phyloP scores from a whole-genome alignment of 2,329 filamentous ascomycete genomes.

The Sclerotinia glacialis region DNA sequence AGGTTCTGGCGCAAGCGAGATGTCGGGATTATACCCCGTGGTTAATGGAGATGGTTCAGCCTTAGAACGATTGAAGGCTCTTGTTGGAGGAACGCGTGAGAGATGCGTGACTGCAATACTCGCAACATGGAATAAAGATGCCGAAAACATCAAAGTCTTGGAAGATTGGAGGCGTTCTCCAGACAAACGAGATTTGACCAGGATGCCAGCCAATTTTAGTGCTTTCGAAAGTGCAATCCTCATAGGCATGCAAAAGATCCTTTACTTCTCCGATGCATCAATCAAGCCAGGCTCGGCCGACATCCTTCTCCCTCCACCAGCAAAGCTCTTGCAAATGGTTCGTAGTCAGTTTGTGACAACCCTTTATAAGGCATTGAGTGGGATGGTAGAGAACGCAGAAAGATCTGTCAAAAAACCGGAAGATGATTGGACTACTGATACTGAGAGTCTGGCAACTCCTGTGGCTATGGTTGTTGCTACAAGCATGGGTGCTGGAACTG shows the following conservation, averaged over 20 bases:
- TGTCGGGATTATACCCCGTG: conserved; percentile 71
- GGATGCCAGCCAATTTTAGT: conserved; percentile 83
- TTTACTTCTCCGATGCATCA: conserved; percentile 80
- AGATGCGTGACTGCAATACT: conserved; percentile 82
- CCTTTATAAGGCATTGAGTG: conserved; percentile 88
- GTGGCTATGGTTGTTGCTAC: conserved; percentile 40
- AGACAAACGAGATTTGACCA: conserved; percentile 82
- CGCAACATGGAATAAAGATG: conserved; percentile 88
- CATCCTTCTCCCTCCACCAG: conserved; percentile 79
- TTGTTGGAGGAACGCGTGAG: conserved; percentile 79
- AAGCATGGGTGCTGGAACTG: conserved; percentile 47
- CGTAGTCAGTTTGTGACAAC: conserved; percentile 90
- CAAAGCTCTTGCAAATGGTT: conserved; percentile 87
- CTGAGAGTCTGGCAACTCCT: conserved; percentile 38
- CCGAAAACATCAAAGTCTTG: conserved; percentile 85
- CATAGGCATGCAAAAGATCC: conserved; percentile 86
- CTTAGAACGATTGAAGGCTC: conserved; percentile 68
- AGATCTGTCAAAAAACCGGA: conserved; percentile 60
- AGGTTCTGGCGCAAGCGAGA: conserved; percentile 81
- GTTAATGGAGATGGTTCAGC: conserved; percentile 53
- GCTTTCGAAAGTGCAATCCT: conserved; percentile 82
- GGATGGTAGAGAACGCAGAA: conserved; percentile 96
- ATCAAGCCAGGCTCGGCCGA: conserved; percentile 66
- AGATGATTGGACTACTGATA: conserved; percentile 40
- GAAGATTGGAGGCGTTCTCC: conserved; percentile 89